phyloP scores from a whole-genome alignment of 441 rosid genomes.

The Metrosideros polymorpha region DNA sequence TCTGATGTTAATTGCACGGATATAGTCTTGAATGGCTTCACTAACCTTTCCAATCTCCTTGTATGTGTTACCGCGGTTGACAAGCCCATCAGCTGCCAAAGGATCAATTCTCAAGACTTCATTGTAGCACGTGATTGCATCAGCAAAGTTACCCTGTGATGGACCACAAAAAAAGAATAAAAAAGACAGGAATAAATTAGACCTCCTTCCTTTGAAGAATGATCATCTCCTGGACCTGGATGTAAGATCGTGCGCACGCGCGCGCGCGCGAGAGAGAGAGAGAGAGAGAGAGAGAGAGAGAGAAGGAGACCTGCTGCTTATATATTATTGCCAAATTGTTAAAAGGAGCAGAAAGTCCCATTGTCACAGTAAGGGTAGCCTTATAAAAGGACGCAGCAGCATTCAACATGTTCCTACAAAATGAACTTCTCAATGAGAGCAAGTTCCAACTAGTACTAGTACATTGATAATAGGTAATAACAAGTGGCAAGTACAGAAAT shows the following conservation, averaged over 20 bases:
- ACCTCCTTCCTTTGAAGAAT: background rate
- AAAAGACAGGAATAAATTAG: background rate
- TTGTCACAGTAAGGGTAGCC: slow-evolving; percentile 86
- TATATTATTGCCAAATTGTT: slow-evolving; percentile 95
- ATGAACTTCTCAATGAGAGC: background rate
- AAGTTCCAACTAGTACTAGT: background rate
- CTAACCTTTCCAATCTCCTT: slow-evolving; percentile 94
- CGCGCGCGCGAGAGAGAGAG: background rate
- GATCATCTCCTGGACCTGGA: background rate
- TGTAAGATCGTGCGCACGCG: background rate
- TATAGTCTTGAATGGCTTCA: slow-evolving; percentile 95
- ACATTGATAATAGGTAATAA: background rate
- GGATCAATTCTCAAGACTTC: slow-evolving; percentile 99
- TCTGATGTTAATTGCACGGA: slow-evolving; percentile 69
- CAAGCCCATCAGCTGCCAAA: slow-evolving; percentile 96
- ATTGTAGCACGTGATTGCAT: slow-evolving; percentile 98
- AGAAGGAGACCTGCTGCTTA: slow-evolving; percentile 76
- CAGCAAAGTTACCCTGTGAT: slow-evolving; percentile 80
- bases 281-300: background rate
- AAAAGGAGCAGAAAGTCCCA: slow-evolving; percentile 97
- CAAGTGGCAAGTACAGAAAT: background rate
- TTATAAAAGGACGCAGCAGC: slow-evolving; percentile 86
- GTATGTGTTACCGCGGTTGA: slow-evolving; percentile 94
- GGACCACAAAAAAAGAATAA: background rate
- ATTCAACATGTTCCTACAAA: slow-evolving; percentile 68